These are phyloP conservation scores for Diaporthe citriasiana DNA, from an alignment of 2,329 filamentous ascomycete genomes.

Conservation along the genomic window DNA sequence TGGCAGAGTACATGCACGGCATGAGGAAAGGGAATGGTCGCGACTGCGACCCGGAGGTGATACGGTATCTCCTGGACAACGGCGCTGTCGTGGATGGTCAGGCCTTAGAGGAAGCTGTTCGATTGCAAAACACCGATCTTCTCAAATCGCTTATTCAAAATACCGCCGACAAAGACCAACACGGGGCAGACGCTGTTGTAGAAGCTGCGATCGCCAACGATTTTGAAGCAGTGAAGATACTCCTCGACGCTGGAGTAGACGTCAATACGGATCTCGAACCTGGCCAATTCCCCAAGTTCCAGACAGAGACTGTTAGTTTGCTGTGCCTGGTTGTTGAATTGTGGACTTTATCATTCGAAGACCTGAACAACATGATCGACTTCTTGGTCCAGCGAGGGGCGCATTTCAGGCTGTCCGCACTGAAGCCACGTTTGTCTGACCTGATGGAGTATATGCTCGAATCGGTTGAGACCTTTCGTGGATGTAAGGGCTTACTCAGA, in stretches of 20 bases:
- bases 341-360: not conserved
- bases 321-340: not conserved
- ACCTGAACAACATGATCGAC: not conserved
- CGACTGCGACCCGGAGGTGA: not conserved
- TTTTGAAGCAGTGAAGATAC: not conserved
- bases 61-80: not conserved
- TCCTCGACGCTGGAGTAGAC: not conserved
- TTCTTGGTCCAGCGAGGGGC: not conserved
- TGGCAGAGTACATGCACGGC: not conserved
- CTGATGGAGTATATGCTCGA: not conserved
- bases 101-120: not conserved
- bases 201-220: not conserved
- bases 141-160: not conserved
- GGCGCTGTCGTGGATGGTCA: not conserved
- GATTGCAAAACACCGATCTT: not conserved
- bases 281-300: no score
- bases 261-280: not conserved
- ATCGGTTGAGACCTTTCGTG: accelerated
- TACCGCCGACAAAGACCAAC: not conserved
- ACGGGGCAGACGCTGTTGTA: not conserved
- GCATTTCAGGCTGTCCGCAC: not conserved
- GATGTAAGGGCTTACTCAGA: not conserved
- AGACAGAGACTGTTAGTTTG: not conserved
- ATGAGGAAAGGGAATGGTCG: not conserved
- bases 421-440: not conserved